These are phyloP conservation scores for Pestalotiopsis fici DNA, from an alignment of 2,329 filamentous ascomycete species.

Conservation along the genomic window DNA sequence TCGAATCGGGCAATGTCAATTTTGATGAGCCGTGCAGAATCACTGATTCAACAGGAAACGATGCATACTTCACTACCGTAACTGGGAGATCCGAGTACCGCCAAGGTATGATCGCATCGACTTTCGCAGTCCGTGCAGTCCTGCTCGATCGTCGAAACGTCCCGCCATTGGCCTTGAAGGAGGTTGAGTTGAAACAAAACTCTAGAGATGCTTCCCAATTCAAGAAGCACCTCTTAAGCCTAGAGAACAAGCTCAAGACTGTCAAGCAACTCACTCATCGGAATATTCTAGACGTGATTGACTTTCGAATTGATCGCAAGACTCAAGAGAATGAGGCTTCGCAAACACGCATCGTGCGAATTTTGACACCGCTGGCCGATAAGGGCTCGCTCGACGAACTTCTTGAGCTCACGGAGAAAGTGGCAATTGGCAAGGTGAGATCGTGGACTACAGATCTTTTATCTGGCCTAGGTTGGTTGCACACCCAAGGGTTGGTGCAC, in stretches of 20 bases:
- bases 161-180: slow-evolving; percentile 73
- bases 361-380: slow-evolving; percentile 76
- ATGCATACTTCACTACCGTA: slow-evolving; percentile 70
- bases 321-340: slow-evolving; percentile 37
- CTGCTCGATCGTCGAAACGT: slow-evolving; percentile 54
- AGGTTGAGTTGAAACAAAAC: slow-evolving; percentile 60
- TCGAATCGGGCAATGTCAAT: slow-evolving; percentile 43
- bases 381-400: slow-evolving; percentile 83
- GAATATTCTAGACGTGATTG: slow-evolving; percentile 77
- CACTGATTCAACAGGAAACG: slow-evolving; percentile 63
- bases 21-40: slow-evolving; percentile 70
- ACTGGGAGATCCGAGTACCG: slow-evolving; percentile 68
- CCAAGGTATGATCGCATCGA: slow-evolving; percentile 65
- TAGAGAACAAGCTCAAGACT: slow-evolving; percentile 76
- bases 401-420: slow-evolving; percentile 73
- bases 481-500: slow-evolving; percentile 82
- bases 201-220: slow-evolving; percentile 62
- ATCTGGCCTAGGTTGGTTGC: slow-evolving; percentile 84
- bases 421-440: slow-evolving; percentile 75
- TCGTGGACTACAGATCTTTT: slow-evolving; percentile 92
- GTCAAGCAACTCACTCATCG: slow-evolving; percentile 75
- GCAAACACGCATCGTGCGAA: slow-evolving; percentile 68
- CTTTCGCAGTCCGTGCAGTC: slow-evolving; percentile 73
- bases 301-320: slow-evolving; percentile 74
- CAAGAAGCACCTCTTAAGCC: slow-evolving; percentile 73